phyloP scores from a whole-genome alignment of 805 yeast genomes.

The Candida maris region DNA sequence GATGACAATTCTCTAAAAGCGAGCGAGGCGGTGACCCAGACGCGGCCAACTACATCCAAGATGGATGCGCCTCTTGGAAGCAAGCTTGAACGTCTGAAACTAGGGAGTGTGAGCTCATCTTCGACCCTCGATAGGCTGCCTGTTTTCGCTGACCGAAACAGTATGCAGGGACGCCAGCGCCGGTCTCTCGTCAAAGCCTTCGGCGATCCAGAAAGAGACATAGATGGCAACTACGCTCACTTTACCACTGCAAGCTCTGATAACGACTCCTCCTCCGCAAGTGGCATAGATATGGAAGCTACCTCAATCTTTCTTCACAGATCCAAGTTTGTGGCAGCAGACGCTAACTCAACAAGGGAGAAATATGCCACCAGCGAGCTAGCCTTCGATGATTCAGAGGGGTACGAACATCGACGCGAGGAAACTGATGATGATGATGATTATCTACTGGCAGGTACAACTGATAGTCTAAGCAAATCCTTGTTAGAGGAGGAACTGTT shows the following conservation, averaged over 20 bases:
- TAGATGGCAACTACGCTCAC: too few species aligned
- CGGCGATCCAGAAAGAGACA: too few species aligned
- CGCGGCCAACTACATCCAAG: conserved; percentile 4
- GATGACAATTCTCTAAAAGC: background rate
- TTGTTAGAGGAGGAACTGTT: conserved; percentile 28
- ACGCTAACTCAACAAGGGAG: conserved; percentile 1
- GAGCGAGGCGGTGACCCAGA: background rate
- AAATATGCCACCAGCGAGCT: background rate
- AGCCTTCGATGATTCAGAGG: conserved; percentile 1
- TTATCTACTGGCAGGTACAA: conserved; percentile 18
- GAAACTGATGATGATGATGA: conserved; percentile 9
- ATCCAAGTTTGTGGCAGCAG: conserved; percentile 11
- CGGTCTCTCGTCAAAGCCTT: too few species aligned
- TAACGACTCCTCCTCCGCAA: conserved; percentile 10
- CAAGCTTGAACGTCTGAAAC: conserved; percentile 15
- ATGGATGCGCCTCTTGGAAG: conserved; percentile 11
- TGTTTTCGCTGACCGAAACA: too few species aligned
- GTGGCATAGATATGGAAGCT: conserved; percentile 21
- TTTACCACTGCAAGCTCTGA: too few species aligned
- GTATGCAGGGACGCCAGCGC: too few species aligned
- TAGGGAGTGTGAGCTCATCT: too few species aligned
- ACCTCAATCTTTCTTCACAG: conserved; percentile 27
- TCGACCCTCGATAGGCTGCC: too few species aligned
- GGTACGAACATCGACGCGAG: background rate
- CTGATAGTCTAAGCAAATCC: conserved; percentile 25